Evolutionary conservation across 345 rosid species (phyloP).

Genomic region (Euphorbia pulcherrima): DNA sequence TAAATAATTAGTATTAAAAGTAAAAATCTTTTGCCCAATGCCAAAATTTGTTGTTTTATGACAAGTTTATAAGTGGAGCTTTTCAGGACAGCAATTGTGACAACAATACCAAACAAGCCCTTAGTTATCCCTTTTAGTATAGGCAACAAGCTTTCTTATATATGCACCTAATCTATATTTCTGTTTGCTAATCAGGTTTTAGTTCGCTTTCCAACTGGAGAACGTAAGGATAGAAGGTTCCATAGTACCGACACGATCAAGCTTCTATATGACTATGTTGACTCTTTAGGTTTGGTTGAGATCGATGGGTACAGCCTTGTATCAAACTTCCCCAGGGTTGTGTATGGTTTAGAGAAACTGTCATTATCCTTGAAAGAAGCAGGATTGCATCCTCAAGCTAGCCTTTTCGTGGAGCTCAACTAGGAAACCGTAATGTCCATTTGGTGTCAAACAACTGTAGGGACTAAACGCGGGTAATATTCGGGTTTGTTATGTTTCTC

Average conservation of each 20-base stretch:
- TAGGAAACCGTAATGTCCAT: slow-evolving; percentile 23
- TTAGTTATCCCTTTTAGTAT: not conserved
- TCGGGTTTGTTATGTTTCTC: slow-evolving; percentile 19
- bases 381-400: slow-evolving; percentile 97
- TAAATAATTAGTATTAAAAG: too few species aligned
- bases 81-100: too few species aligned
- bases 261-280: slow-evolving; percentile 74
- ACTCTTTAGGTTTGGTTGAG: slow-evolving; percentile 79
- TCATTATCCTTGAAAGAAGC: slow-evolving; percentile 65
- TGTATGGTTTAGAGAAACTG: slow-evolving; percentile 65
- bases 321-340: slow-evolving; percentile 80
- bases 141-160: not conserved
- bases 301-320: slow-evolving; percentile 72
- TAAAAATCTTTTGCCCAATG: too few species aligned
- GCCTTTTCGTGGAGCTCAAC: slow-evolving; percentile 92
- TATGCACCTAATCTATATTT: not conserved
- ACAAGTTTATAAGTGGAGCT: too few species aligned
- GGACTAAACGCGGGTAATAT: slow-evolving; percentile 5
- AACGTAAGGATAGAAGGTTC: slow-evolving; percentile 93
- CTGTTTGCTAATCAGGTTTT: slow-evolving; percentile 46
- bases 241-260: slow-evolving; percentile 53
- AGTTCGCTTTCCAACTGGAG: slow-evolving; percentile 88
- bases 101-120: too few species aligned
- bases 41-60: too few species aligned
- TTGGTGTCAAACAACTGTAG: slow-evolving; percentile 8